phyloP scores from a whole-genome alignment of 352 stramenopile species.

The Globisporangium abappressorium region DNA sequence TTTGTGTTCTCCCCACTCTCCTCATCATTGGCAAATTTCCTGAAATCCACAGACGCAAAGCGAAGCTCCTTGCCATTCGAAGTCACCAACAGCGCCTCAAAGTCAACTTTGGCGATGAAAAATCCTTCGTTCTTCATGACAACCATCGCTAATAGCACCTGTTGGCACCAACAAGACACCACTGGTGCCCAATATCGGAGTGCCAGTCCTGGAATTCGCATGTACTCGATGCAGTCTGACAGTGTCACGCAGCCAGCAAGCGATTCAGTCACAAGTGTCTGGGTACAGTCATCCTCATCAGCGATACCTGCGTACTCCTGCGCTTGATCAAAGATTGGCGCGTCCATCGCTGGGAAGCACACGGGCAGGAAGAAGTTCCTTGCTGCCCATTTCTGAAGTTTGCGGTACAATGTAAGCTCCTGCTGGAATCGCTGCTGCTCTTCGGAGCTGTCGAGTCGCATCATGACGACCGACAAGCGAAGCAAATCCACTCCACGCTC shows the following conservation, averaged over 20 bases:
- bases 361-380: constrained; percentile 25
- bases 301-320: constrained; percentile 1
- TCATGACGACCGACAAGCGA: constrained; percentile 18
- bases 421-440: constrained; percentile 18
- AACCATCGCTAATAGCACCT: constrained; percentile 30
- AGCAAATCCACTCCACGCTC: constrained; percentile 2
- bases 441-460: constrained; percentile 11
- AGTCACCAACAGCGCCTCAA: constrained; percentile 32
- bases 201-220: constrained; percentile 15
- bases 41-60: constrained; percentile 21
- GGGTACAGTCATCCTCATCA: constrained; percentile 7
- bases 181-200: constrained; percentile 24
- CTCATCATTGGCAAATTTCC: not conserved
- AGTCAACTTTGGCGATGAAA: constrained; percentile 10
- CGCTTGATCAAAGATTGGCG: constrained; percentile 19
- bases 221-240: constrained; percentile 19
- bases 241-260: constrained; percentile 29
- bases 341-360: constrained; percentile 10
- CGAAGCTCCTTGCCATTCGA: constrained; percentile 25
- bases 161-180: constrained; percentile 31
- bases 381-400: constrained; percentile 20
- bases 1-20: not conserved
- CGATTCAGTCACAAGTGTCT: constrained; percentile 28
- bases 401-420: constrained; percentile 24
- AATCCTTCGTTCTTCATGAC: constrained; percentile 31